Evolutionary conservation across 202 grass and related monocot species (phyloP).

Genomic region (Brachypodium distachyon): DNA sequence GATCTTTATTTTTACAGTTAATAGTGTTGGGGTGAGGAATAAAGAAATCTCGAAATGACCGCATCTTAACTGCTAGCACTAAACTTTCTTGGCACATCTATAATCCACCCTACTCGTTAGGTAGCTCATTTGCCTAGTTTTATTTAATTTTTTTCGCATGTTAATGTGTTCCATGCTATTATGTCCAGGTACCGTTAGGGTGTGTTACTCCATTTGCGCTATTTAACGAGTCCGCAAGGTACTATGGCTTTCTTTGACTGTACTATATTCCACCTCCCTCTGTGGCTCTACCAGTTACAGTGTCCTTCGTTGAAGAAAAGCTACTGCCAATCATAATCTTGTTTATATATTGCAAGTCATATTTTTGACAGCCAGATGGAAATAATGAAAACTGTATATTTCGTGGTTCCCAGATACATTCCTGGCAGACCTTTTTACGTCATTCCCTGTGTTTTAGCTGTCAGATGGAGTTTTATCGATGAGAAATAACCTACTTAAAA

Average conservation of each 20-base stretch:
- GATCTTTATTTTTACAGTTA: background rate
- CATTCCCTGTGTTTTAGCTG: background rate
- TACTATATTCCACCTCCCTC: background rate
- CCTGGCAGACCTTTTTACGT: background rate
- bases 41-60: background rate
- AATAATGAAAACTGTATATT: background rate
- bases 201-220: slow-evolving; percentile 93
- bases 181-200: slow-evolving; percentile 73
- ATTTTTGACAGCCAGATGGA: background rate
- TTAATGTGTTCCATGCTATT: slow-evolving; percentile 6
- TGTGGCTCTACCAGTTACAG: background rate
- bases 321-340: background rate
- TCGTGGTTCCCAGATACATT: background rate
- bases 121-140: background rate
- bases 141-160: background rate
- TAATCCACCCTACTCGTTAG: background rate
- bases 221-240: slow-evolving; percentile 92
- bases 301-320: slow-evolving; percentile 12
- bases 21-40: background rate
- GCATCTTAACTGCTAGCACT: background rate
- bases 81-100: background rate
- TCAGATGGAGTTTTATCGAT: background rate
- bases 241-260: slow-evolving; percentile 14
- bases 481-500: slow-evolving; percentile 15
- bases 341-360: slow-evolving; percentile 1